Evolutionary conservation across 768 basidiomycete genomes (phyloP).

Genomic region (Pulveroboletus sp.): DNA sequence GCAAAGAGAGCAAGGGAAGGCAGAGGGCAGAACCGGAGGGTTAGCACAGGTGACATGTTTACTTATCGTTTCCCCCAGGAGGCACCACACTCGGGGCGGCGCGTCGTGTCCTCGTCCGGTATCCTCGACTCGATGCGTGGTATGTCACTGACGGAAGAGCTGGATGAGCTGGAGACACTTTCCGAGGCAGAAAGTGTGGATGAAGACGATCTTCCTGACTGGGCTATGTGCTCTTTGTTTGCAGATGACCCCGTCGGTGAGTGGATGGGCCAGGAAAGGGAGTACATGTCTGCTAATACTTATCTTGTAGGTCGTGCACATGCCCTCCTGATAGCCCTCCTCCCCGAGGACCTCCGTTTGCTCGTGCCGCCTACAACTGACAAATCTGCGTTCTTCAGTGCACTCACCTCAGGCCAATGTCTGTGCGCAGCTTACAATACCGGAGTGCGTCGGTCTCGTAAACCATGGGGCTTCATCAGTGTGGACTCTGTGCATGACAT

Average conservation of each 20-base stretch:
- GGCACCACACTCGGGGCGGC: slow-evolving; percentile 30
- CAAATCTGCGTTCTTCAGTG: slow-evolving; percentile 41
- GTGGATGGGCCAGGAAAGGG: slow-evolving; percentile 19
- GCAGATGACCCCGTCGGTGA: slow-evolving; percentile 54
- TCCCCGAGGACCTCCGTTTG: slow-evolving; percentile 53
- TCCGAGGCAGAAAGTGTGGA: slow-evolving; percentile 44
- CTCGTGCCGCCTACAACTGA: slow-evolving; percentile 33
- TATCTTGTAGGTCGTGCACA: slow-evolving; percentile 55
- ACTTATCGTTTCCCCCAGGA: slow-evolving; percentile 19
- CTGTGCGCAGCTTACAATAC: slow-evolving; percentile 79
- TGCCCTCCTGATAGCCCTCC: slow-evolving; percentile 52
- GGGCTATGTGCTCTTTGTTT: slow-evolving; percentile 65
- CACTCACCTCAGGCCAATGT: slow-evolving; percentile 71
- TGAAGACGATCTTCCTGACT: slow-evolving; percentile 70
- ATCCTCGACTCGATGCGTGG: slow-evolving; percentile 50
- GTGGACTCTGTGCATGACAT: slow-evolving; percentile 78
- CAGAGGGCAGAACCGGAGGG: slow-evolving; percentile 33
- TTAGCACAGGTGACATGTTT: slow-evolving; percentile 29
- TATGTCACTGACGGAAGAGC: slow-evolving; percentile 51
- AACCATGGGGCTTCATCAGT: slow-evolving; percentile 87
- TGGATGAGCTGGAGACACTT: slow-evolving; percentile 47
- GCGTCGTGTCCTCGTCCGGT: slow-evolving; percentile 54
- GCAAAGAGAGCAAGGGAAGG: slow-evolving; percentile 40
- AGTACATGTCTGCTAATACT: slow-evolving; percentile 1
- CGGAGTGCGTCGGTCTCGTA: slow-evolving; percentile 71